Evolutionary conservation across 2,329 filamentous ascomycete species (phyloP).

Genomic region (Diaporthe capsici): DNA sequence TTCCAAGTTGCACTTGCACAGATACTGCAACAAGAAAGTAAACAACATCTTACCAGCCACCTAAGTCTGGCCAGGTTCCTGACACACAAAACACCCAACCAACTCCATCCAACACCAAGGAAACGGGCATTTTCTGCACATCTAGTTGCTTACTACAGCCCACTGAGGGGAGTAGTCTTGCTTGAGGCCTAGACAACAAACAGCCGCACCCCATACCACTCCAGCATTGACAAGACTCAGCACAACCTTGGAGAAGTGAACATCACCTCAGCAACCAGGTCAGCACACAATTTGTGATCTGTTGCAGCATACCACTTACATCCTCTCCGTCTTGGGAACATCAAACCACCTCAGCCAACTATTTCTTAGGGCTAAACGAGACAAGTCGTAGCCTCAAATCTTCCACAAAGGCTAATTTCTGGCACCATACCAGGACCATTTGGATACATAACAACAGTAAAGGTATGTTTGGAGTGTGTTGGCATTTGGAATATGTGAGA

Average conservation of each 20-base stretch:
- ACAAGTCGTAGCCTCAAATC: neutral
- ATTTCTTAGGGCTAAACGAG: neutral
- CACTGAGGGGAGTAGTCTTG: neutral
- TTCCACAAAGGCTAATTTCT: neutral
- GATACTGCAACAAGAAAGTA: neutral
- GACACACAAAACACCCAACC: neutral
- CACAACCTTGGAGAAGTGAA: too few relatives aligned
- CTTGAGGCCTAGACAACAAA: neutral
- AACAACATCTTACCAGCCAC: too few relatives aligned
- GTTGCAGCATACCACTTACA: too few relatives aligned
- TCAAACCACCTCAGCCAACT: neutral
- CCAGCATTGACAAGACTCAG: neutral
- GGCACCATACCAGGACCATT: neutral
- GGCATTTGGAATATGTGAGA: too few relatives aligned
- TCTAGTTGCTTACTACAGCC: neutral
- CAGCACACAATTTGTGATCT: neutral
- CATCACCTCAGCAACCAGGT: neutral
- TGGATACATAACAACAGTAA: neutral
- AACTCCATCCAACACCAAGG: neutral
- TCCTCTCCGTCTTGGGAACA: neutral
- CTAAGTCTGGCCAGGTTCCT: neutral
- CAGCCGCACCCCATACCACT: neutral
- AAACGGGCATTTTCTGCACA: neutral
- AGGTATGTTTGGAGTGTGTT: neutral
- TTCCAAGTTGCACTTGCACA: neutral